These are phyloP conservation scores for Gillenia trifoliata DNA, from an alignment of 306 rosid genomes.

Conservation along the genomic window DNA sequence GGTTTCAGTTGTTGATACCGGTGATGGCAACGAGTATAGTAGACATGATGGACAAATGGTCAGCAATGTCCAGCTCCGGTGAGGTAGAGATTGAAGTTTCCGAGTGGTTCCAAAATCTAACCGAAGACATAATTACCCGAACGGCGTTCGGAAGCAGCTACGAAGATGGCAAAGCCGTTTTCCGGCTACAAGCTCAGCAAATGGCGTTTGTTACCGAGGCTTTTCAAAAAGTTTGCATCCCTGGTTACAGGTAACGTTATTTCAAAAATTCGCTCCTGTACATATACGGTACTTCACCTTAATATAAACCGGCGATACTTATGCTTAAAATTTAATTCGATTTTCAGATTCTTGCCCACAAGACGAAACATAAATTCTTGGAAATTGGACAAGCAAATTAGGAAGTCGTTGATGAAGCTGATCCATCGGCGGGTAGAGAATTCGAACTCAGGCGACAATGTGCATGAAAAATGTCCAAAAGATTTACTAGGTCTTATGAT, in stretches of 20 bases:
- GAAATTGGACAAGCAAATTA: slow-evolving; percentile 70
- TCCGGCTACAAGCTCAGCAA: slow-evolving; percentile 69
- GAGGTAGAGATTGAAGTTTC: slow-evolving; percentile 92
- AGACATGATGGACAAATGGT: slow-evolving; percentile 78
- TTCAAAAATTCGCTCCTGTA: background rate
- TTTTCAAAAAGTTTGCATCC: slow-evolving; percentile 82
- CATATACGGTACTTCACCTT: background rate
- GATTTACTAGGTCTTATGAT: slow-evolving; percentile 88
- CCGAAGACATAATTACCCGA: slow-evolving; percentile 76
- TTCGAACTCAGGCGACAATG: background rate
- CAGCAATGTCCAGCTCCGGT: slow-evolving; percentile 37
- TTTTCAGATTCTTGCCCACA: slow-evolving; percentile 69
- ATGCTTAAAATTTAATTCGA: background rate
- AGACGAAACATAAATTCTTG: slow-evolving; percentile 65
- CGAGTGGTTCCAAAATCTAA: slow-evolving; percentile 67
- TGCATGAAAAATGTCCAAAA: slow-evolving; percentile 38
- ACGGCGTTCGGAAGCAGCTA: slow-evolving; percentile 86
- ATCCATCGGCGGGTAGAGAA: slow-evolving; percentile 41
- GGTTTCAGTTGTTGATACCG: slow-evolving; percentile 63
- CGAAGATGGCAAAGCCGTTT: slow-evolving; percentile 85
- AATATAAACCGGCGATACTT: background rate
- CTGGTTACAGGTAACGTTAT: slow-evolving; percentile 70
- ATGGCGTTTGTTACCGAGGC: slow-evolving; percentile 80
- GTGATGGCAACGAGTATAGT: slow-evolving; percentile 72
- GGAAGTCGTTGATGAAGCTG: slow-evolving; percentile 53